These are phyloP conservation scores for Pichiaceae sp. DNA, from an alignment of 1,139 yeast genomes.

Conservation along the genomic window DNA sequence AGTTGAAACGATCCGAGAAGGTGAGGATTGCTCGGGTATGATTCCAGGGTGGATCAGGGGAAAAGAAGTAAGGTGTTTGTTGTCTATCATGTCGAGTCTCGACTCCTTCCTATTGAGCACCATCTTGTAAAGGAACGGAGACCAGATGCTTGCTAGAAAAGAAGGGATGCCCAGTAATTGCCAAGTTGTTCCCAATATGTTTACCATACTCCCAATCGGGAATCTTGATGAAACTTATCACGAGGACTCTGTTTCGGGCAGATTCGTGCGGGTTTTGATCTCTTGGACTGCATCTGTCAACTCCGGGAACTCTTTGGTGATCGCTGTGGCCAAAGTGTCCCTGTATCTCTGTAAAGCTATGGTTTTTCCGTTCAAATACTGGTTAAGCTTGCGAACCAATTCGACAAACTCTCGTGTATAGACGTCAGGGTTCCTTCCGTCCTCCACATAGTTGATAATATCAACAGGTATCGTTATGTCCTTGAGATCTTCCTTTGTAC, in stretches of 20 bases:
- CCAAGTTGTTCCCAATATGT: too few species aligned
- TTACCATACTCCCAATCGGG: background rate
- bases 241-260: too few species aligned
- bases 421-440: slow-evolving; percentile 94
- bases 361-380: slow-evolving; percentile 78
- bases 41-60: slow-evolving; percentile 52
- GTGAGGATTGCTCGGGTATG: slow-evolving; percentile 17
- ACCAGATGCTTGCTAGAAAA: too few species aligned
- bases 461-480: slow-evolving; percentile 61
- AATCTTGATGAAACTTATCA: too few species aligned
- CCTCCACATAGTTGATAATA: slow-evolving; percentile 79
- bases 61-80: slow-evolving; percentile 52
- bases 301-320: slow-evolving; percentile 72
- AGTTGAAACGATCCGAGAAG: slow-evolving; percentile 7
- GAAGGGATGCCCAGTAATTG: too few species aligned
- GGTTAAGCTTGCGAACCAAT: slow-evolving; percentile 81
- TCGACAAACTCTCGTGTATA: slow-evolving; percentile 95
- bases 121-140: too few species aligned
- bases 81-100: slow-evolving; percentile 54
- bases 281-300: slow-evolving; percentile 44
- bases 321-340: slow-evolving; percentile 58
- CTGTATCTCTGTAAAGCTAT: slow-evolving; percentile 49
- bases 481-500: slow-evolving; percentile 22
- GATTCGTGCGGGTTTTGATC: slow-evolving; percentile 24
- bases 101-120: slow-evolving; percentile 27